A percentile compares a stretch with the other conserved stretches of the same genome.
phyloP scores from a whole-genome alignment of 805 yeast species.

The Lipomyces chichibuensis region DNA sequence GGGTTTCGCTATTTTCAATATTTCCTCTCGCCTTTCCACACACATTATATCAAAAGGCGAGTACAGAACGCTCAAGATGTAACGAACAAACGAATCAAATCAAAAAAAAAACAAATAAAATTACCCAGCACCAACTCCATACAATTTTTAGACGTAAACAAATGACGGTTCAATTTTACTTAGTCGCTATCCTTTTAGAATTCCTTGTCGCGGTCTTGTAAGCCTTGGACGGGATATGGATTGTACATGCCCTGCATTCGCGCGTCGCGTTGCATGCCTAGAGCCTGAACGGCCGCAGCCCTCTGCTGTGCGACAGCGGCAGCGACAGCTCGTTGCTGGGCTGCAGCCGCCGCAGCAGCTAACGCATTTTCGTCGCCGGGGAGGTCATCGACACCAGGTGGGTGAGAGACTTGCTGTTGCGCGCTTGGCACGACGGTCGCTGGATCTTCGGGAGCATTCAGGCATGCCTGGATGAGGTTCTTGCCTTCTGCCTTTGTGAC shows the following conservation, averaged over 20 bases:
- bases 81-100: not conserved
- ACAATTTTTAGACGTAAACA: not conserved
- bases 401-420: slow-evolving; percentile 3
- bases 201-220: slow-evolving; percentile 33
- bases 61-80: not conserved
- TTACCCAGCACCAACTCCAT: not conserved
- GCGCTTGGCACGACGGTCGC: slow-evolving; percentile 17
- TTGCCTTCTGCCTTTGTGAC: slow-evolving; percentile 98
- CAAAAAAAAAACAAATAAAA: not conserved
- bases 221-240: slow-evolving; percentile 32
- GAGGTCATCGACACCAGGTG: slow-evolving; percentile 29
- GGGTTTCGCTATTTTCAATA: not conserved
- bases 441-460: slow-evolving; percentile 72
- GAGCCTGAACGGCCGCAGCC: slow-evolving; percentile 20
- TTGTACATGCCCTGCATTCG: slow-evolving; percentile 27
- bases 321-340: slow-evolving; percentile 26
- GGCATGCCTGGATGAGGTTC: slow-evolving; percentile 92
- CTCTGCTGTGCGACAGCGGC: slow-evolving; percentile 23
- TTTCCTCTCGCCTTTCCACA: not conserved
- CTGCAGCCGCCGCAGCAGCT: slow-evolving; percentile 21
- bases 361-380: slow-evolving; percentile 18
- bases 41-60: not conserved
- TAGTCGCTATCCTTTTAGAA: slow-evolving; percentile 7
- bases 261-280: slow-evolving; percentile 22
- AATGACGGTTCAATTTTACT: slow-evolving; percentile 2